Conservation (phyloP, 768 basidiomycete species). For the Mycena maculata region DNA sequence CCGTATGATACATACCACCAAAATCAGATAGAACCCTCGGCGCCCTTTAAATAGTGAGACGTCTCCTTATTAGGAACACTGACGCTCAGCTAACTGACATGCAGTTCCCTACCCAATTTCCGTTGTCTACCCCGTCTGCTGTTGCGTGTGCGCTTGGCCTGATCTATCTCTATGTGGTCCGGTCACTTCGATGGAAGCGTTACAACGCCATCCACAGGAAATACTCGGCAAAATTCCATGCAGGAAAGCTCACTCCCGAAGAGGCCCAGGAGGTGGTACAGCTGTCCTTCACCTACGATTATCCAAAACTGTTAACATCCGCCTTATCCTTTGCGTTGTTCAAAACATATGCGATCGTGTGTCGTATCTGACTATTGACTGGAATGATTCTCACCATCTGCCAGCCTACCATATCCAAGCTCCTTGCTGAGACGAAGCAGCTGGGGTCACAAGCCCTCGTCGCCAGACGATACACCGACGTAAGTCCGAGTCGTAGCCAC, state of each 20-base stretch:
- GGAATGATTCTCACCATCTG: not conserved
- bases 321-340: slow-evolving; percentile 62
- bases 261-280: slow-evolving; percentile 59
- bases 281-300: slow-evolving; percentile 53
- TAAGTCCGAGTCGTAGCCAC: slow-evolving; percentile 40
- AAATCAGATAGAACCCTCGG: no score
- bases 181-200: slow-evolving; percentile 54
- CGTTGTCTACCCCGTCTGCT: not conserved
- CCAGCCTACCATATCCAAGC: slow-evolving; percentile 59
- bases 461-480: slow-evolving; percentile 60
- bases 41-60: no score
- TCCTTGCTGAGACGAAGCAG: slow-evolving; percentile 56
- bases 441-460: slow-evolving; percentile 49
- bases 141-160: slow-evolving; percentile 6
- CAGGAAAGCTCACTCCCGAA: slow-evolving; percentile 51
- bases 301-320: slow-evolving; percentile 56
- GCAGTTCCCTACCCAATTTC: not conserved
- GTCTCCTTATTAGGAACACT: not conserved
- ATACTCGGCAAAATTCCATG: slow-evolving; percentile 49
- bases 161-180: slow-evolving; percentile 45
- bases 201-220: slow-evolving; percentile 56
- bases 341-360: slow-evolving; percentile 63
- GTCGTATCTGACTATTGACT: slow-evolving; percentile 31
- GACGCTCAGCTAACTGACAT: not conserved
- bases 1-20: no score